These are phyloP conservation scores for Aspergillus coremiiformis DNA, from an alignment of 495 filamentous ascomycete genomes.

Conservation along the genomic window DNA sequence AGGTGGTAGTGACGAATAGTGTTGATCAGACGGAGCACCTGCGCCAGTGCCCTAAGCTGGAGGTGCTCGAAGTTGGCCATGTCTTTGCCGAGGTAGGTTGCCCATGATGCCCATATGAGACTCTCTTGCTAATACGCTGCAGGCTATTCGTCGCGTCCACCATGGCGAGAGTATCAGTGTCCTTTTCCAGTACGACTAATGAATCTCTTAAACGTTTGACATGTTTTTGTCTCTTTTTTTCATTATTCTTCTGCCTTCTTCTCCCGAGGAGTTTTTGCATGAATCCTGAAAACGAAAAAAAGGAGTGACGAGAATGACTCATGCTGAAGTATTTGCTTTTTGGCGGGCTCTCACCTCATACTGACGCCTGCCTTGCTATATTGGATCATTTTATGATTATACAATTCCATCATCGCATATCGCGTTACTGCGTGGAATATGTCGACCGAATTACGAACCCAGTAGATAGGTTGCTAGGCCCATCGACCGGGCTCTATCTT, in stretches of 20 bases:
- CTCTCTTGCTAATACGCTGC: conserved; percentile 16
- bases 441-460: background rate
- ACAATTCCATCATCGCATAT: conserved; percentile 7
- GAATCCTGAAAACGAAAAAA: conserved; percentile 7
- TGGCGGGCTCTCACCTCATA: conserved; percentile 5
- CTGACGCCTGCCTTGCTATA: conserved; percentile 13
- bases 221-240: conserved; percentile 1
- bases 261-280: conserved; percentile 3
- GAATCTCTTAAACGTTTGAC: conserved; percentile 1
- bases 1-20: conserved; percentile 88
- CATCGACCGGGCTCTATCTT: conserved; percentile 5
- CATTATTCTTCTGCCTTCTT: no score
- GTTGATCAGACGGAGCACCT: conserved; percentile 82
- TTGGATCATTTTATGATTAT: conserved; percentile 7
- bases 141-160: conserved; percentile 92
- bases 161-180: conserved; percentile 98
- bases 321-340: conserved; percentile 8
- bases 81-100: conserved; percentile 80
- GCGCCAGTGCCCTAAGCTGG: conserved; percentile 70
- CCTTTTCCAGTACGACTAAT: conserved; percentile 81
- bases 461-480: conserved; percentile 15
- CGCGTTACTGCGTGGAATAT: conserved; percentile 2
- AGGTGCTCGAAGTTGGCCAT: conserved; percentile 83
- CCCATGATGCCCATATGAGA: conserved; percentile 4
- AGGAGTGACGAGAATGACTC: conserved; percentile 19